Conservation (phyloP, 306 rosid species). For the Sicyos edulis region DNA sequence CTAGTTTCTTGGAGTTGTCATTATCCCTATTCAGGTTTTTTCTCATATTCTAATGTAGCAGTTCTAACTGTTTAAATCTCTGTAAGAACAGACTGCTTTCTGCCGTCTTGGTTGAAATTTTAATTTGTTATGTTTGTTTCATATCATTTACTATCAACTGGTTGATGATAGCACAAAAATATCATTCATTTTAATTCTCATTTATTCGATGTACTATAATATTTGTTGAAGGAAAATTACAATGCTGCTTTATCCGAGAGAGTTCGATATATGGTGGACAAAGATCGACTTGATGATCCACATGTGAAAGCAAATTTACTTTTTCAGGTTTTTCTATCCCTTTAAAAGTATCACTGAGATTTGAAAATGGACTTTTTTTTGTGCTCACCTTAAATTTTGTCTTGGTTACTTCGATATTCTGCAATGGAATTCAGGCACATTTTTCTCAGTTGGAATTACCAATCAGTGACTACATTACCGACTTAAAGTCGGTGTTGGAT, state of each 20-base stretch:
- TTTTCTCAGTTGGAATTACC: slow-evolving; percentile 88
- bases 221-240: slow-evolving; percentile 57
- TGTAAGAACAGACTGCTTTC: background rate
- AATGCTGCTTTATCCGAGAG: slow-evolving; percentile 65
- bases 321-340: slow-evolving; percentile 61
- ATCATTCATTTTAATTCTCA: background rate
- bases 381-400: slow-evolving; percentile 20
- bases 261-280: slow-evolving; percentile 77
- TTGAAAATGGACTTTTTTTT: background rate
- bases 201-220: background rate
- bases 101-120: slow-evolving; percentile 1
- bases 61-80: background rate
- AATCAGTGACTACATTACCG: slow-evolving; percentile 84
- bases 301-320: slow-evolving; percentile 86
- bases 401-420: slow-evolving; percentile 23
- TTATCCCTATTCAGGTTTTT: background rate
- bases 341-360: slow-evolving; percentile 24
- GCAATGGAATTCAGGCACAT: slow-evolving; percentile 58
- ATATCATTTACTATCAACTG: background rate
- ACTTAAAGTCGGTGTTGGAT: slow-evolving; percentile 90
- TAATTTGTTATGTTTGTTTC: background rate
- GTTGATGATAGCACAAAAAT: background rate
- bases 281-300: slow-evolving; percentile 77
- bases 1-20: background rate
- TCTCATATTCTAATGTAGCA: slow-evolving; percentile 1